Base-by-base conservation (phyloP, 164 flowering plant species). In the Nymphaea colorata region DNA sequence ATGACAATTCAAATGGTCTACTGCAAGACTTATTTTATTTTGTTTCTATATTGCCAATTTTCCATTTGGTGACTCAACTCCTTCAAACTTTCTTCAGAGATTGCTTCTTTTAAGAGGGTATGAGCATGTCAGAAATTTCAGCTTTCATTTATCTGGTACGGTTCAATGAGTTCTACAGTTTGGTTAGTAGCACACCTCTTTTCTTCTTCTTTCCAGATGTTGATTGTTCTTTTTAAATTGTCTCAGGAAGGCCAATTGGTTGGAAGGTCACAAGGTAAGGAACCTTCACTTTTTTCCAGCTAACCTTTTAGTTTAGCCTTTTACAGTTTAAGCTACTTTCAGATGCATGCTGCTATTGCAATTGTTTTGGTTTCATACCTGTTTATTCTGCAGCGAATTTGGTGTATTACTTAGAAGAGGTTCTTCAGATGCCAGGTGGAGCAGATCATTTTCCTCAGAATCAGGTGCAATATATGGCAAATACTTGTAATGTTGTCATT, bases 371-470 rank as follows among this genome's bases (percentile, higher is more conserved):
- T 45, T 45, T 45, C 53, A 5, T 45, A 5, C 53, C 53, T 45
- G 5, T 45, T 45, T 45, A 25, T 15, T 68, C 44, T 75, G 69
- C 82, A 87, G 91, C 76, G 79, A 74, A 67, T 61, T 61, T 66
- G 68, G 57, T 17, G 63, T 68, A 43, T 62, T 51, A 68, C 71
- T 76, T 67, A 76, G 67, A 42, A 71, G 61, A 59, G 71, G 72
- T 59, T 64, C 73, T 62, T 73, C 71, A 25, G 43, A 75, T 62
- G 74, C 42, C 57, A 59, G 63, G 10, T 70, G 74, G 78, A 77
- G 77, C 67, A 72, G 86, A 70, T 66, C 78, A 63, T 88, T 86
- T 77, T 80, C 91, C 71, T 85, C 91, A 67, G 83, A 86, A 4
- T 71, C 59, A 78, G 87, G 88, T 82, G 65, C 65, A 74, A 68